Conservation (phyloP, 257 asterid species). For the Plectranthus barbatus region DNA sequence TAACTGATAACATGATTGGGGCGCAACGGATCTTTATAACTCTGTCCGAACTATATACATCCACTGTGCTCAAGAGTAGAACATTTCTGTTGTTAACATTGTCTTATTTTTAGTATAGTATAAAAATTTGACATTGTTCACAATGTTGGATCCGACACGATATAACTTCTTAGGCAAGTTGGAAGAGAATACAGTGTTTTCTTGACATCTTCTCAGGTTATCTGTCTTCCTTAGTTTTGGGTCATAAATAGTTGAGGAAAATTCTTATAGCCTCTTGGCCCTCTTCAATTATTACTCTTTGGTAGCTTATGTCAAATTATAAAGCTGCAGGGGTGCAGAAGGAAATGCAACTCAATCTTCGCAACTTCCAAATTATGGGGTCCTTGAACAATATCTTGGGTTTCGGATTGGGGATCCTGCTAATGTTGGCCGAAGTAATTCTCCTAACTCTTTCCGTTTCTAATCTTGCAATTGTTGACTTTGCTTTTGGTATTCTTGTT, state of each 20-base stretch:
- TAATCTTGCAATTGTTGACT: too few relatives aligned
- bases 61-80: neutral
- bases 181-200: neutral
- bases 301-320: slow-evolving; percentile 5
- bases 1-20: neutral
- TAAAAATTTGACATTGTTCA: neutral
- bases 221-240: neutral
- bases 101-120: neutral
- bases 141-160: neutral
- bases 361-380: slow-evolving; percentile 59
- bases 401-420: slow-evolving; percentile 58
- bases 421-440: slow-evolving; percentile 45
- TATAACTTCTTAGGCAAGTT: neutral
- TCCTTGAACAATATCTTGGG: slow-evolving; percentile 87
- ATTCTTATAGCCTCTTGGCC: too few relatives aligned
- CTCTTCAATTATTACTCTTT: neutral
- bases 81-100: neutral
- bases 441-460: neutral
- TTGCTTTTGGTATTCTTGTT: neutral
- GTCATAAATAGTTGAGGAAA: too few relatives aligned
- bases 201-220: neutral
- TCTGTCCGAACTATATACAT: neutral
- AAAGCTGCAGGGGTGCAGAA: slow-evolving; percentile 67
- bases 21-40: neutral
- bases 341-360: slow-evolving; percentile 50